phyloP scores from a whole-genome alignment of 2,329 filamentous ascomycete species.

The Claviceps sp. region DNA sequence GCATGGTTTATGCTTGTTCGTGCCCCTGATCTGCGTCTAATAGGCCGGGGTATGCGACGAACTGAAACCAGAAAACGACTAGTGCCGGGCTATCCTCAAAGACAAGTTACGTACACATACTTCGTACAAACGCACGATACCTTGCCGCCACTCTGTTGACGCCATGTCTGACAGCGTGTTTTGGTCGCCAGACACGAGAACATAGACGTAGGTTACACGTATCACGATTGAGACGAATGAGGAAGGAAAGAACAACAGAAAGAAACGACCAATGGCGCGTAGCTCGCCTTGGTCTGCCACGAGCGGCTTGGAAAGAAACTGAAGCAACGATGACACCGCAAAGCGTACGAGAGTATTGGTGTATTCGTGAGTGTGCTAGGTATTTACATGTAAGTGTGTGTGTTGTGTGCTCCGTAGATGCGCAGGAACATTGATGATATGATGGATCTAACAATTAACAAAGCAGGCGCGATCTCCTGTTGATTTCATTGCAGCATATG shows the following conservation, averaged over 20 bases:
- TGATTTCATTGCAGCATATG: background rate
- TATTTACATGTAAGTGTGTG: background rate
- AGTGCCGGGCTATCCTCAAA: background rate
- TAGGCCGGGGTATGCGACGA: background rate
- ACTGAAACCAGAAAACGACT: background rate
- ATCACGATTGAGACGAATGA: no score
- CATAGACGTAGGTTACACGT: no score
- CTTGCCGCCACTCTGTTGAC: background rate
- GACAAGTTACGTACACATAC: background rate
- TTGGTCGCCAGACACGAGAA: background rate
- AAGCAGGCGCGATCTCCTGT: background rate
- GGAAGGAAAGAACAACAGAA: background rate
- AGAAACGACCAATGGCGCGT: background rate
- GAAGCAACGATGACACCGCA: no score
- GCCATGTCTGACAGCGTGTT: background rate
- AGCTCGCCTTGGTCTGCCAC: no score
- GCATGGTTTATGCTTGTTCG: background rate
- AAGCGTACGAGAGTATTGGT: no score
- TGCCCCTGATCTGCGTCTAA: background rate
- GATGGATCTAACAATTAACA: background rate
- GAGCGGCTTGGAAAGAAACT: no score
- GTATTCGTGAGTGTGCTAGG: no score
- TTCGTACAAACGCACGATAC: background rate
- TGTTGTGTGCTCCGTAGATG: no score
- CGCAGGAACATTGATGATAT: no score